These are phyloP conservation scores for Taiozyma sp. DNA, from an alignment of 1,139 yeast genomes.

Conservation along the genomic window DNA sequence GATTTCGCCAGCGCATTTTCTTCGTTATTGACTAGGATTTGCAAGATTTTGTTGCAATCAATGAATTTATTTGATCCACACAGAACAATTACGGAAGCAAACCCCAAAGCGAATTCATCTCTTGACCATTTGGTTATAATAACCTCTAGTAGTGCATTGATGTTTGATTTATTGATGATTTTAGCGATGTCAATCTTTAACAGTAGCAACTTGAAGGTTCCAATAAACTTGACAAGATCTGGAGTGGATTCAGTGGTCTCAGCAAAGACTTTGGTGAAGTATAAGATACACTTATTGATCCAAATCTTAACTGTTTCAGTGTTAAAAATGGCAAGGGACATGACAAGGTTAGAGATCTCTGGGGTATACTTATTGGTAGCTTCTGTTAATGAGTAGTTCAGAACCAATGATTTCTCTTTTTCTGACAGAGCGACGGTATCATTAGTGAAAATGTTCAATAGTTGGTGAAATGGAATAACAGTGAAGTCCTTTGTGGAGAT, in stretches of 20 bases:
- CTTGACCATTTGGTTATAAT: slow-evolving; percentile 48
- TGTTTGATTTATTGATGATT: slow-evolving; percentile 39
- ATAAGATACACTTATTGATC: slow-evolving; percentile 45
- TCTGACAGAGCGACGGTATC: slow-evolving; percentile 8
- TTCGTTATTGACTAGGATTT: slow-evolving; percentile 55
- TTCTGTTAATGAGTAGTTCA: slow-evolving; percentile 24
- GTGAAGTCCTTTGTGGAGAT: slow-evolving; percentile 16
- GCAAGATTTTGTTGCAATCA: slow-evolving; percentile 53
- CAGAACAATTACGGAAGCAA: slow-evolving; percentile 36
- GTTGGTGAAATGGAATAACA: slow-evolving; percentile 12
- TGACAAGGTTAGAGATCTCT: slow-evolving; percentile 25
- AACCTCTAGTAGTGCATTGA: slow-evolving; percentile 70
- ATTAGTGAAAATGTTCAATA: slow-evolving; percentile 14
- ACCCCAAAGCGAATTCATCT: slow-evolving; percentile 37
- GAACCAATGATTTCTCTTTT: slow-evolving; percentile 18
- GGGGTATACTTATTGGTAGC: slow-evolving; percentile 27
- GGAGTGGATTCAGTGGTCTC: slow-evolving; percentile 37
- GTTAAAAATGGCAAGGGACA: slow-evolving; percentile 12
- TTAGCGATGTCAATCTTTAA: slow-evolving; percentile 37
- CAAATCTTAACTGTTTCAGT: slow-evolving; percentile 23
- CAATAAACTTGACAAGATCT: slow-evolving; percentile 31
- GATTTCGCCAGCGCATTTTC: slow-evolving; percentile 29
- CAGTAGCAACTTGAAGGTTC: slow-evolving; percentile 28
- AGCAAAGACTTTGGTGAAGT: slow-evolving; percentile 60
- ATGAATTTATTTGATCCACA: slow-evolving; percentile 35